phyloP scores from a whole-genome alignment of 2,329 filamentous ascomycete genomes.

The Ophiocordyceps unilateralis region DNA sequence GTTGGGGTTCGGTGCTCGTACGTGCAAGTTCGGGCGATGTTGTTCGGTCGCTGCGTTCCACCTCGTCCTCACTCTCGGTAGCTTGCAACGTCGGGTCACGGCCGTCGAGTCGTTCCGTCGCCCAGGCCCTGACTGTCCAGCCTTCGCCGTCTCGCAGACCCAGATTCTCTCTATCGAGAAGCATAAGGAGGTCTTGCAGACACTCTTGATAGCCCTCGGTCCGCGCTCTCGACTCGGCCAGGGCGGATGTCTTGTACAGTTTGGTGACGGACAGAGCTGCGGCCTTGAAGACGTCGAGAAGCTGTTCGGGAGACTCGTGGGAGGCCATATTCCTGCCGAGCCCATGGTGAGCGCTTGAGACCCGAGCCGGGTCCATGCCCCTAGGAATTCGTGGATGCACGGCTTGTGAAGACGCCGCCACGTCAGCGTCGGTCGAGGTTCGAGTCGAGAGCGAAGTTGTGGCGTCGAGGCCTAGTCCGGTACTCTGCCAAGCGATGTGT shows the following conservation, averaged over 20 bases:
- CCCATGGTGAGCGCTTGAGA: conserved; percentile 3
- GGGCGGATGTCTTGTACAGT: conserved; percentile 80
- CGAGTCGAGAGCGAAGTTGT: background rate
- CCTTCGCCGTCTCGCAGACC: conserved; percentile 67
- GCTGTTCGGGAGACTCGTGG: conserved; percentile 36
- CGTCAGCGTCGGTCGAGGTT: background rate
- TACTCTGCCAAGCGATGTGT: background rate
- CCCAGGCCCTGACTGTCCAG: conserved; percentile 44
- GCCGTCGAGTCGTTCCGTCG: conserved; percentile 51
- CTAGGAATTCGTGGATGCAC: background rate
- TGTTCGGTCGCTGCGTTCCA: conserved; percentile 41
- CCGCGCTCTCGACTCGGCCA: conserved; percentile 58
- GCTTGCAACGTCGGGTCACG: conserved; percentile 33
- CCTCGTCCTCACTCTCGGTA: conserved; percentile 54
- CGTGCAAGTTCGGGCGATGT: conserved; percentile 41
- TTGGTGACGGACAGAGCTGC: conserved; percentile 91
- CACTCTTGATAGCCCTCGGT: conserved; percentile 85
- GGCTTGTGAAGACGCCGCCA: background rate
- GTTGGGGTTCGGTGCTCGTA: conserved; percentile 23
- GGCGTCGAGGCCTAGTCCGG: background rate
- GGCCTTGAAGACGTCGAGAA: conserved; percentile 79
- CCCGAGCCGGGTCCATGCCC: conserved; percentile 5
- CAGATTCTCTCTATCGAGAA: conserved; percentile 68
- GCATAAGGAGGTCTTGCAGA: conserved; percentile 71
- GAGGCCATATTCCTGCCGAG: conserved; percentile 13